Percentiles rank a stretch among this genome's conserved stretches.
phyloP scores from a whole-genome alignment of 768 basidiomycete genomes.

The Tylopilus sp. region DNA sequence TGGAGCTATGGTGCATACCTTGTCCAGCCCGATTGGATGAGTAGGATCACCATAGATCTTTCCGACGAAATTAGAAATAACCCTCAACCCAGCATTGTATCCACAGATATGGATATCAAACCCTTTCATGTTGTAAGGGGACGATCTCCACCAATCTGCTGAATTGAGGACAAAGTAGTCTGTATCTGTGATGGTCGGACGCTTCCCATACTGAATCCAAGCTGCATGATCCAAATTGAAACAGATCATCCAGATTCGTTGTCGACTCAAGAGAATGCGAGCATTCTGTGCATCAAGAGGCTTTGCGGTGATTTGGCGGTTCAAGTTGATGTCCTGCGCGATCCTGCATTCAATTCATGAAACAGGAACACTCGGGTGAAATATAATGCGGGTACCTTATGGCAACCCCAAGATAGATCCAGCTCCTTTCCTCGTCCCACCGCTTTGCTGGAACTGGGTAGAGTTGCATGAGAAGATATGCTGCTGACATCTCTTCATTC shows the following conservation, averaged over 20 bases:
- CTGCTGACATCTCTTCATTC: slow-evolving; percentile 81
- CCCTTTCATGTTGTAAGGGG: slow-evolving; percentile 61
- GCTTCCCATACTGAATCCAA: slow-evolving; percentile 85
- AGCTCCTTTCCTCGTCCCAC: slow-evolving; percentile 90
- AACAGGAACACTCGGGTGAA: not conserved
- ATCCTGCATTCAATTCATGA: slow-evolving; percentile 46
- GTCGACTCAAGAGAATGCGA: slow-evolving; percentile 85
- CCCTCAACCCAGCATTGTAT: slow-evolving; percentile 71
- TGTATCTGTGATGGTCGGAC: slow-evolving; percentile 69
- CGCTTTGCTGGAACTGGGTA: slow-evolving; percentile 70
- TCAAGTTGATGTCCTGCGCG: slow-evolving; percentile 87
- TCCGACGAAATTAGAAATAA: slow-evolving; percentile 56
- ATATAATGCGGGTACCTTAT: slow-evolving; percentile 55
- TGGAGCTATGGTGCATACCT: slow-evolving; percentile 37
- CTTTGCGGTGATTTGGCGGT: slow-evolving; percentile 69
- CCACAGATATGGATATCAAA: slow-evolving; percentile 81
- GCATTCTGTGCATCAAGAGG: slow-evolving; percentile 78
- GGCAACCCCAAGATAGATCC: slow-evolving; percentile 86
- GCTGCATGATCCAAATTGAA: slow-evolving; percentile 90
- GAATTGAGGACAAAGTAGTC: slow-evolving; percentile 77
- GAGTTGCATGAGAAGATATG: slow-evolving; percentile 76
- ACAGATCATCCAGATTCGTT: slow-evolving; percentile 87
- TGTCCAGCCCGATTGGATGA: slow-evolving; percentile 75
- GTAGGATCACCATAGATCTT: slow-evolving; percentile 71
- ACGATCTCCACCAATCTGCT: slow-evolving; percentile 66